These are phyloP conservation scores for Talaromyces islandicus DNA, from an alignment of 2,329 filamentous ascomycete genomes.

Conservation along the genomic window DNA sequence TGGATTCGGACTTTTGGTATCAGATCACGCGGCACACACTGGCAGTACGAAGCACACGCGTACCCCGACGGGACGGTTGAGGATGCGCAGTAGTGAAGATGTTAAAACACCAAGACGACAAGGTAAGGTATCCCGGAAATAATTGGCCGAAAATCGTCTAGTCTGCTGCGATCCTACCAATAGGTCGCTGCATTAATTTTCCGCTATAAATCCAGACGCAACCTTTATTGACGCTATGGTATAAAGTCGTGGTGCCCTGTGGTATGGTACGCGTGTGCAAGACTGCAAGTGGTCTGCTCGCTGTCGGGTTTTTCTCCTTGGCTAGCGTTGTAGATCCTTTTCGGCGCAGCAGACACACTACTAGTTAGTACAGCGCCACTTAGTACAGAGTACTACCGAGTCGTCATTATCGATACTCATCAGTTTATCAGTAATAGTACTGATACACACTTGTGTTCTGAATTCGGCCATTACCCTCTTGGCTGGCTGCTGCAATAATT, in stretches of 20 bases:
- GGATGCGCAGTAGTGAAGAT: background rate
- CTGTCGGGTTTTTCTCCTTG: background rate
- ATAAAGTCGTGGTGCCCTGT: background rate
- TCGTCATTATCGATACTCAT: background rate
- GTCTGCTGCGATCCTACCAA: background rate
- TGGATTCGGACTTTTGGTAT: background rate
- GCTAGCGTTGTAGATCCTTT: background rate
- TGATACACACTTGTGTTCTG: background rate
- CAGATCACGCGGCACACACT: background rate
- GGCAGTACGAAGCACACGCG: background rate
- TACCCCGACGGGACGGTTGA: background rate
- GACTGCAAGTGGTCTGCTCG: background rate
- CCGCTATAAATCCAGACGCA: background rate
- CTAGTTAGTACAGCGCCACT: background rate
- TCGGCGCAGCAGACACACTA: background rate
- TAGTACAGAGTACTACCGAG: background rate
- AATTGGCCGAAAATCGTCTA: background rate
- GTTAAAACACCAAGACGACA: background rate
- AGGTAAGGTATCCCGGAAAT: background rate
- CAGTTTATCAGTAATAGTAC: background rate
- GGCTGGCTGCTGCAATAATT: background rate
- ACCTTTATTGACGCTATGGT: background rate
- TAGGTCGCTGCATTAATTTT: background rate
- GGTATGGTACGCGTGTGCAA: no score
- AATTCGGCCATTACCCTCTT: background rate